phyloP scores from a whole-genome alignment of 345 rosid genomes.

The Citrus unshiu region DNA sequence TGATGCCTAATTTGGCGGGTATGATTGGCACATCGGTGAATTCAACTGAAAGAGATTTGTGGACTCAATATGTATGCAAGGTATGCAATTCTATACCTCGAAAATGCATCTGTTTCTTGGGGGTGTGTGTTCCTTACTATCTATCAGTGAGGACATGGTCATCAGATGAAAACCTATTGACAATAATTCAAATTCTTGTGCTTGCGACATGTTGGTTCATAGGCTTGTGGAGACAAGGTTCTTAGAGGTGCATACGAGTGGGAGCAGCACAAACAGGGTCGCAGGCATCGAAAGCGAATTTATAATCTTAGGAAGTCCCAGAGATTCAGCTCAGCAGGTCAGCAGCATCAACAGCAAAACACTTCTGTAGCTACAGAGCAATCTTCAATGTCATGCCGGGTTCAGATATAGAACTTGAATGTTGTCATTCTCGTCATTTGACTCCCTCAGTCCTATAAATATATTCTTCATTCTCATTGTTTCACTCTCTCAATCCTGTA shows the following conservation, averaged over 20 bases:
- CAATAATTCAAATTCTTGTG: neutral
- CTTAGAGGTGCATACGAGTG: constrained; percentile 93
- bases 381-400: neutral
- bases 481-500: neutral
- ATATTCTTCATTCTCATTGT: neutral
- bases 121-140: neutral
- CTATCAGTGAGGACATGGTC: neutral
- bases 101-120: neutral
- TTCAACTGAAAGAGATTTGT: constrained; percentile 55
- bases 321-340: constrained; percentile 8
- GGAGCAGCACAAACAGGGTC: constrained; percentile 87
- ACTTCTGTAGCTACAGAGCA: neutral
- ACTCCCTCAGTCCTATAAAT: neutral
- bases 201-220: constrained; percentile 3
- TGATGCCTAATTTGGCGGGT: constrained; percentile 7
- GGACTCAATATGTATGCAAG: constrained; percentile 85
- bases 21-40: constrained; percentile 7
- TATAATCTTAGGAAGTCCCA: constrained; percentile 41
- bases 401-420: neutral
- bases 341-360: constrained; percentile 1
- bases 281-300: constrained; percentile 73
- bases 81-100: constrained; percentile 28
- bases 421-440: neutral
- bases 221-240: constrained; percentile 87
- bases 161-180: neutral